These are phyloP conservation scores for Raphidocelis subcapitata DNA, from an alignment of 139 green algal genomes.

Conservation along the genomic window DNA sequence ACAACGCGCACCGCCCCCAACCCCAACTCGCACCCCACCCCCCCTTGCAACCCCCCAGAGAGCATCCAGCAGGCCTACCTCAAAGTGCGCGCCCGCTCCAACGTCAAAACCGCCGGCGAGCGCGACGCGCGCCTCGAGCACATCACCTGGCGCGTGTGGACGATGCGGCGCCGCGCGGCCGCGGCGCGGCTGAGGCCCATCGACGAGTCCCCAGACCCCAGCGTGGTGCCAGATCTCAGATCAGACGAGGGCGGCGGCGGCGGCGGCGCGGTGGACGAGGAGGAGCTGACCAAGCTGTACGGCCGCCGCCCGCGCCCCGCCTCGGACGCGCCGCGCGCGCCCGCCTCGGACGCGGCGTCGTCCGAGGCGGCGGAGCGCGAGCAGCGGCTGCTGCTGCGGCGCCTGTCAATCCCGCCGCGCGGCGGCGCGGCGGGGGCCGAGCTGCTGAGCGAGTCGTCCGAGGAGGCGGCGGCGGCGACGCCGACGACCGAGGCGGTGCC, in stretches of 20 bases:
- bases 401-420: too few species aligned
- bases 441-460: too few species aligned
- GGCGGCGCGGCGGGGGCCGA: too few species aligned
- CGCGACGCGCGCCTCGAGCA: constrained; percentile 79
- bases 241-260: constrained; percentile 1
- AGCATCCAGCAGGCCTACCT: constrained; percentile 68
- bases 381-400: not conserved
- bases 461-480: too few species aligned
- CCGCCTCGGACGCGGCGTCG: too few species aligned
- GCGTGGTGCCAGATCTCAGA: constrained; percentile 19
- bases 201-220: constrained; percentile 9
- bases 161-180: constrained; percentile 64
- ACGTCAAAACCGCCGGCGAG: constrained; percentile 29
- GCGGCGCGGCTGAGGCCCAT: constrained; percentile 5
- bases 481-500: too few species aligned
- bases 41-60: constrained; percentile 5
- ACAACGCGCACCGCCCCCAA: too few species aligned
- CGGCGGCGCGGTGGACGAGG: not conserved
- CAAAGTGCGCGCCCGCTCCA: constrained; percentile 45
- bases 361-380: too few species aligned
- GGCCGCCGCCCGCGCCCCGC: too few species aligned
- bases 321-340: too few species aligned
- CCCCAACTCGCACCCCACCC: too few species aligned
- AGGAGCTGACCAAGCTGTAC: constrained; percentile 23
- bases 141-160: constrained; percentile 85